A percentile compares a stretch with the other conserved stretches of the same genome.
Evolutionary conservation across 1,284 basidiomycete species (phyloP).

Genomic region (Rhodotorula sp.): DNA sequence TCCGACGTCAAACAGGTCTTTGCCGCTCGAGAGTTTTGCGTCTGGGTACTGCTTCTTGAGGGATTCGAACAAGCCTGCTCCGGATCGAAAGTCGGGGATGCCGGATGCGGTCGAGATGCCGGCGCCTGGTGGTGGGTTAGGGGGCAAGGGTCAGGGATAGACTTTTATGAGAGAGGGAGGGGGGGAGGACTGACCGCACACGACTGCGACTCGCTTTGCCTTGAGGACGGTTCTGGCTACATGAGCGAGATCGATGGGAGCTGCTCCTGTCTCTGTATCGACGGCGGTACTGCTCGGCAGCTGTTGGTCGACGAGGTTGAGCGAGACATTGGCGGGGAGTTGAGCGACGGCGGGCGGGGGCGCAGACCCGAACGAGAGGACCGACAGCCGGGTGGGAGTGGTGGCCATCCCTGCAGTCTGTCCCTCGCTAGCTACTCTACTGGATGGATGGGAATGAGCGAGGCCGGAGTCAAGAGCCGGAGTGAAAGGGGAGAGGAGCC

Average conservation of each 20-base stretch:
- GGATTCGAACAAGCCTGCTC: slow-evolving; percentile 75
- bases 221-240: slow-evolving; percentile 59
- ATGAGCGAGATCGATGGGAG: slow-evolving; percentile 17
- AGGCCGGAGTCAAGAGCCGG: no score
- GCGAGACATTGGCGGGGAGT: not conserved
- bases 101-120: slow-evolving; percentile 86
- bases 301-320: not conserved
- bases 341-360: not conserved
- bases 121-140: slow-evolving; percentile 59
- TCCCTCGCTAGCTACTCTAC: no score
- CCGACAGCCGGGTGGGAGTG: not conserved
- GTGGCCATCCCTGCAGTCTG: not conserved
- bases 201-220: slow-evolving; percentile 76
- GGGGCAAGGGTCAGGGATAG: not conserved
- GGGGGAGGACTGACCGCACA: slow-evolving; percentile 65
- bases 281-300: not conserved
- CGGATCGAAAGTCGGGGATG: slow-evolving; percentile 88
- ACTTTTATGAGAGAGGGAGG: not conserved
- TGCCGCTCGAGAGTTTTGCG: slow-evolving; percentile 69
- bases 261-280: not conserved
- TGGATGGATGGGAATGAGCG: no score
- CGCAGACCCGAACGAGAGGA: not conserved
- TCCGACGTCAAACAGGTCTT: slow-evolving; percentile 86
- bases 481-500: not conserved
- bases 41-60: slow-evolving; percentile 72